A percentile compares a stretch with the other conserved stretches of the same genome.
These are phyloP conservation scores for Gracilaria gracilis DNA, from an alignment of 23 red algal genomes.

Conservation along the genomic window DNA sequence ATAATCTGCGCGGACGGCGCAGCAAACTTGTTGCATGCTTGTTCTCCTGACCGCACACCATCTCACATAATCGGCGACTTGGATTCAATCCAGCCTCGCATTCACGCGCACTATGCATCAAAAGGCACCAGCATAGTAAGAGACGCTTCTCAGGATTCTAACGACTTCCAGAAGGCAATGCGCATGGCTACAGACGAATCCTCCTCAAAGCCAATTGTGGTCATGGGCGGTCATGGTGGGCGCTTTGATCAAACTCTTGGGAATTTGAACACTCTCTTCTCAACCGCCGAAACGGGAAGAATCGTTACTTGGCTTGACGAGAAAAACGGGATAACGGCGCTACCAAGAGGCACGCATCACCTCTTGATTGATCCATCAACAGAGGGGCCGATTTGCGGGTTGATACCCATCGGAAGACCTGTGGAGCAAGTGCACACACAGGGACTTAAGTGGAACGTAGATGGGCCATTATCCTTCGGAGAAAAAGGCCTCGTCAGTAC, in stretches of 20 bases:
- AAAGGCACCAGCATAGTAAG: slow-evolving; percentile 43
- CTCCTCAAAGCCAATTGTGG: slow-evolving; percentile 42
- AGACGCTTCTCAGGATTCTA: slow-evolving; percentile 29
- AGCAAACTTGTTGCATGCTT: slow-evolving; percentile 41
- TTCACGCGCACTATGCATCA: slow-evolving; percentile 34
- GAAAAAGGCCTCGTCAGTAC: slow-evolving; percentile 64
- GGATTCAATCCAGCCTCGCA: slow-evolving; percentile 55
- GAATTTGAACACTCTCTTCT: slow-evolving; percentile 69
- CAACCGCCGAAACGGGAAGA: slow-evolving; percentile 29
- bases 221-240: slow-evolving; percentile 71
- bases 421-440: slow-evolving; percentile 37
- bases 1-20: slow-evolving; percentile 62
- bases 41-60: not conserved
- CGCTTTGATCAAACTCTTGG: slow-evolving; percentile 78
- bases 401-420: slow-evolving; percentile 62
- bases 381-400: slow-evolving; percentile 73
- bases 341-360: slow-evolving; percentile 56
- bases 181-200: not conserved
- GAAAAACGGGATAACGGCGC: slow-evolving; percentile 26
- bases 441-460: slow-evolving; percentile 76
- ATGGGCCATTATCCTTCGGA: slow-evolving; percentile 43
- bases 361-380: slow-evolving; percentile 32
- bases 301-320: slow-evolving; percentile 54
- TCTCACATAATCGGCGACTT: slow-evolving; percentile 69
- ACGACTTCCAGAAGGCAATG: slow-evolving; percentile 81